phyloP scores from a whole-genome alignment of 495 filamentous ascomycete species.

The Parmelia sp. region DNA sequence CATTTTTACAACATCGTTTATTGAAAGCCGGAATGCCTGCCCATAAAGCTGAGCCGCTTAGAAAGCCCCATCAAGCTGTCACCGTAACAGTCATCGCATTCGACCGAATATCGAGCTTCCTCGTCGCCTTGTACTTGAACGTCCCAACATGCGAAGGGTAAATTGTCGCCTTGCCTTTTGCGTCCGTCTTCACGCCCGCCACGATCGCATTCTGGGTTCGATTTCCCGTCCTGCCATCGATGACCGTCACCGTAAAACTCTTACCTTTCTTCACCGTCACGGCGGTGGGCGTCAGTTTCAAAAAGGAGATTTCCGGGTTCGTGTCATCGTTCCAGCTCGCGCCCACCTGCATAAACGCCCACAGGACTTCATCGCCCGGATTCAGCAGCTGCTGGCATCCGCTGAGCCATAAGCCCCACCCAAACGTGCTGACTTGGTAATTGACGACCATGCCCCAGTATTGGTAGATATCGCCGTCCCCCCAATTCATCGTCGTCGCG shows the following conservation, averaged over 20 bases:
- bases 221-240: conserved; percentile 8
- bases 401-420: not conserved
- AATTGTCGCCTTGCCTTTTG: conserved; percentile 11
- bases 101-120: not conserved
- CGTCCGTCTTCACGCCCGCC: conserved; percentile 16
- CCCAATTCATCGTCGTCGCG: not conserved
- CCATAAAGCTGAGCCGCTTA: too few species aligned
- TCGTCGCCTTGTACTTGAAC: conserved; percentile 12
- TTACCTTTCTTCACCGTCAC: conserved; percentile 14
- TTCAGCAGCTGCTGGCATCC: conserved; percentile 19
- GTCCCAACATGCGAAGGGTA: not conserved
- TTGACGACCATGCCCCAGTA: conserved; percentile 20
- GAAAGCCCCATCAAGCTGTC: not conserved
- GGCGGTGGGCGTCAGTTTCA: conserved; percentile 8
- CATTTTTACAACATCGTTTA: too few species aligned
- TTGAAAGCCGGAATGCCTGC: too few species aligned
- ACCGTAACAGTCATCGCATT: conserved; percentile 7
- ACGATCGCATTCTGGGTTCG: not conserved
- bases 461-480: not conserved
- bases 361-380: conserved; percentile 13
- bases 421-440: conserved; percentile 8
- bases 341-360: conserved; percentile 8
- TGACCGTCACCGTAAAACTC: not conserved
- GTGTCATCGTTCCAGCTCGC: not conserved
- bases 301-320: not conserved